phyloP scores from a whole-genome alignment of 2,329 filamentous ascomycete species.

The Chalaropsis thielavioides region DNA sequence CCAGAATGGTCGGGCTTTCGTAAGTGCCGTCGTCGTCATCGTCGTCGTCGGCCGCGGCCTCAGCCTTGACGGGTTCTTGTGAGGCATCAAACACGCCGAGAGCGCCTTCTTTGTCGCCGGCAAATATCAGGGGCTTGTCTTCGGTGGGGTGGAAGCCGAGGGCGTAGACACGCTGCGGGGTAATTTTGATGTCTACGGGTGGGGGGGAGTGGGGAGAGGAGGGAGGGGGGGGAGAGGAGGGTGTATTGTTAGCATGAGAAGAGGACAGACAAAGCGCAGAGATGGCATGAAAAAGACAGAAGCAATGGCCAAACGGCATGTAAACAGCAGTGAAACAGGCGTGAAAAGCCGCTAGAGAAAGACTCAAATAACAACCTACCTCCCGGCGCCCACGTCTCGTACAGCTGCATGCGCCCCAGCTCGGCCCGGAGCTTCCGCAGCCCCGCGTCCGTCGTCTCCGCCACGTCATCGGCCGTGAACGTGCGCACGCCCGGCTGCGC shows the following conservation, averaged over 20 bases:
- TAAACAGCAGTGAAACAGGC: not conserved
- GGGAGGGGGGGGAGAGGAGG: not conserved
- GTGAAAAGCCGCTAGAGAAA: not conserved
- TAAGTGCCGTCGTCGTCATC: slow-evolving; percentile 54
- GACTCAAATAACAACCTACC: slow-evolving; percentile 33
- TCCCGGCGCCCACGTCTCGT: slow-evolving; percentile 70
- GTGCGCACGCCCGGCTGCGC: slow-evolving; percentile 73
- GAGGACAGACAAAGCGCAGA: too few relatives aligned
- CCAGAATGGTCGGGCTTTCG: slow-evolving; percentile 65
- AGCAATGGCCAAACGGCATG: not conserved
- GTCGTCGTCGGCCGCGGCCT: slow-evolving; percentile 41
- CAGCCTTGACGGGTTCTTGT: slow-evolving; percentile 38
- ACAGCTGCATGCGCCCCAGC: slow-evolving; percentile 65
- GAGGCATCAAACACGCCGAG: slow-evolving; percentile 84
- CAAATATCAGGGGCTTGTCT: slow-evolving; percentile 79
- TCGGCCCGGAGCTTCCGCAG: slow-evolving; percentile 58
- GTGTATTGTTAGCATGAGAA: not conserved
- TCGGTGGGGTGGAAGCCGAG: slow-evolving; percentile 77
- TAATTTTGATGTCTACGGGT: slow-evolving; percentile 67
- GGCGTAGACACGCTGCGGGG: slow-evolving; percentile 72
- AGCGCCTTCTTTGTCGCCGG: slow-evolving; percentile 84
- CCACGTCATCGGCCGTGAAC: slow-evolving; percentile 71
- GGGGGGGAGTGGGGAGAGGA: not conserved
- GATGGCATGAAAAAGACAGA: too few relatives aligned
- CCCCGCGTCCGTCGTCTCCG: slow-evolving; percentile 62